phyloP scores from a whole-genome alignment of 371 early-diverging fungal genomes.

The Mortierella sp. region DNA sequence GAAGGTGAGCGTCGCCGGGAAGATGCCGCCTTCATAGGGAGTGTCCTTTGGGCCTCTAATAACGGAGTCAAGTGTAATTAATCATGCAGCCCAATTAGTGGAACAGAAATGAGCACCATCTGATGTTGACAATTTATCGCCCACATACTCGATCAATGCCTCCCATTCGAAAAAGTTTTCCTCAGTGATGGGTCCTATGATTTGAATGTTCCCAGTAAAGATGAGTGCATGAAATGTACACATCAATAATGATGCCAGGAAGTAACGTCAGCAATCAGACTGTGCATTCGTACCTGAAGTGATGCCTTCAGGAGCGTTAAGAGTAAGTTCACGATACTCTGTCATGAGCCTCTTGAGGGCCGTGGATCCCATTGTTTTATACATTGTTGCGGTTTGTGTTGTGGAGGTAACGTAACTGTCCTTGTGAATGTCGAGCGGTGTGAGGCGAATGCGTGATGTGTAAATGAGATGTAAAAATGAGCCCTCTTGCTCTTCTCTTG shows the following conservation, averaged over 20 bases:
- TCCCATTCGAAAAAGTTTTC: slow-evolving; percentile 98
- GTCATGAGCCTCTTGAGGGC: slow-evolving; percentile 96
- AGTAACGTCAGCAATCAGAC: not conserved
- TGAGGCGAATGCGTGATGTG: not conserved
- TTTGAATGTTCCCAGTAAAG: not conserved
- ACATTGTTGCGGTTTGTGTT: slow-evolving; percentile 16
- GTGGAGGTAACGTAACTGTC: not conserved
- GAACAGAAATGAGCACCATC: not conserved
- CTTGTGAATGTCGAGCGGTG: not conserved
- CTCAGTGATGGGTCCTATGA: slow-evolving; percentile 87
- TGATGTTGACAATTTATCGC: too few relatives aligned
- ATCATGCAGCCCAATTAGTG: not conserved
- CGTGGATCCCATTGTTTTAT: slow-evolving; percentile 71
- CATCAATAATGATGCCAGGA: not conserved
- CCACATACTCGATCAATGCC: slow-evolving; percentile 88
- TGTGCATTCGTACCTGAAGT: slow-evolving; percentile 79
- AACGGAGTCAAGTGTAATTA: slow-evolving; percentile 5
- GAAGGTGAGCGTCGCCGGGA: slow-evolving; percentile 87
- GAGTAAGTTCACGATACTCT: slow-evolving; percentile 95
- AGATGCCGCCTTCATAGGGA: slow-evolving; percentile 93
- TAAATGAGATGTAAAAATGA: not conserved
- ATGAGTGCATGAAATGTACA: not conserved
- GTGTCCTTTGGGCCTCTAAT: slow-evolving; percentile 93
- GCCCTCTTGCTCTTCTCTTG: too few relatives aligned
- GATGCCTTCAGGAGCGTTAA: slow-evolving; percentile 97